Base-by-base conservation (phyloP, 2,329 filamentous ascomycete species). In the Ascochyta fabae region DNA sequence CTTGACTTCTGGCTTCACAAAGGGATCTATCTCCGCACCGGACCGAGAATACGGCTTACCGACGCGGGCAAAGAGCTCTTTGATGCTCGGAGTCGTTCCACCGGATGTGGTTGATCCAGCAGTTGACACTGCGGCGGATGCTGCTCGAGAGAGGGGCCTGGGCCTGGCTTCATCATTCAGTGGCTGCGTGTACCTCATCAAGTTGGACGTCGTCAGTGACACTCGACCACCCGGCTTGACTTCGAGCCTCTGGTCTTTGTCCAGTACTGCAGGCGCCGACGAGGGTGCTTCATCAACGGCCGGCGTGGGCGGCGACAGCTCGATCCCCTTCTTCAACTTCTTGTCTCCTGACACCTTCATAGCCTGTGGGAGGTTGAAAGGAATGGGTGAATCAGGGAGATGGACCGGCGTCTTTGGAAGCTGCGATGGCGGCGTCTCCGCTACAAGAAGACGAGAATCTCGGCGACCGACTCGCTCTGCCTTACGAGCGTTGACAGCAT, bases 11-110 rank as follows among this genome's bases (percentile, higher is more conserved):
- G 53, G 48, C 5, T 33, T 19, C 16, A 56, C 33, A 53, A 68
- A 65, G 0, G 66, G 62, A 16, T 69, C 58, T 9, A 42, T 35
- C 10, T 58, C 53, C 1, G 43, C 55, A 6, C 56, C 58, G 1
- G 64, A 61, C 13, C 59, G 62, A 2, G 54, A 51, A 27, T 67
- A 68, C 0, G 65, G 66, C 23, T 66, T 72, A 1, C 51, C 54
- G 3, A 63, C 36, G 24, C 64, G 67, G 16, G 58, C 40, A n/a
- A 70, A 66, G 15, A 58, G 46, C 4, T 70, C 67, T 35, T 49
- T 51, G 41, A 70, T 64, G 58, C 62, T 69, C n/a, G 44, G 59
- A 3, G 59, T 58, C 1, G 65, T 65, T 13, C 57, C 52, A 2
- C 51, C 58, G 1, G 64, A 67, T 13, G 48, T 58, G 23, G 55